These are phyloP conservation scores for Sherardia arvensis DNA, from an alignment of 257 asterid genomes.

Conservation along the genomic window DNA sequence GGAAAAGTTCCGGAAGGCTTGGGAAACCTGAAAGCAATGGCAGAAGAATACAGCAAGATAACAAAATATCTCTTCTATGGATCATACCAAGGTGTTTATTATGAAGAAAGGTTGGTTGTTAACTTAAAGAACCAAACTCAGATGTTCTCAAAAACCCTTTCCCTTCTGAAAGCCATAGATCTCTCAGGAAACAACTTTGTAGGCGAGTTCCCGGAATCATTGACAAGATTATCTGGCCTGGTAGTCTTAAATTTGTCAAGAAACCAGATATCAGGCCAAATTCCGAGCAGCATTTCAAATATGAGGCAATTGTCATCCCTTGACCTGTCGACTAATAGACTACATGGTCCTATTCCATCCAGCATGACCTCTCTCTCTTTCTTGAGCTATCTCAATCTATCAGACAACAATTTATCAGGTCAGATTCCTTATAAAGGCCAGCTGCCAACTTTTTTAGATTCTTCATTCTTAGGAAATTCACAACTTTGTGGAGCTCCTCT, in stretches of 20 bases:
- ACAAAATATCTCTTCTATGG: conserved; percentile 31
- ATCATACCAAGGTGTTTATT: conserved; percentile 30
- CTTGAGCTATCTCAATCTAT: conserved; percentile 33
- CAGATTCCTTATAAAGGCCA: conserved; percentile 38
- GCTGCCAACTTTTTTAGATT: conserved; percentile 33
- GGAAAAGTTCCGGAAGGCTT: conserved; percentile 30
- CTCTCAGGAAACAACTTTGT: conserved; percentile 32
- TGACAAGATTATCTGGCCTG: conserved; percentile 27
- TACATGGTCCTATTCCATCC: conserved; percentile 36
- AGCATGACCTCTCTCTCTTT: conserved; percentile 32
- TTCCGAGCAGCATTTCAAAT: conserved; percentile 38
- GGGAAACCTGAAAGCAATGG: conserved; percentile 34
- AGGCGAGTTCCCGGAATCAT: conserved; percentile 35
- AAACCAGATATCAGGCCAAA: conserved; percentile 35
- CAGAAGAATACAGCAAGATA: conserved; percentile 19
- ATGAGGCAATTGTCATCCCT: conserved; percentile 30
- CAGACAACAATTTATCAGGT: conserved; percentile 40
- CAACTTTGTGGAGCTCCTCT: conserved; percentile 45
- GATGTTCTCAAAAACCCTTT: conserved; percentile 40
- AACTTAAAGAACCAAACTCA: conserved; percentile 31
- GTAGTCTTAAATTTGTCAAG: conserved; percentile 35
- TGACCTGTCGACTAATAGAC: conserved; percentile 40
- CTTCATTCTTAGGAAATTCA: conserved; percentile 31
- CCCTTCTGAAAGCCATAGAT: conserved; percentile 44
- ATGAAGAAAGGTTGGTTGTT: conserved; percentile 33